Conservation (phyloP, 2,329 filamentous ascomycete genomes). For the Colletotrichum sp. region DNA sequence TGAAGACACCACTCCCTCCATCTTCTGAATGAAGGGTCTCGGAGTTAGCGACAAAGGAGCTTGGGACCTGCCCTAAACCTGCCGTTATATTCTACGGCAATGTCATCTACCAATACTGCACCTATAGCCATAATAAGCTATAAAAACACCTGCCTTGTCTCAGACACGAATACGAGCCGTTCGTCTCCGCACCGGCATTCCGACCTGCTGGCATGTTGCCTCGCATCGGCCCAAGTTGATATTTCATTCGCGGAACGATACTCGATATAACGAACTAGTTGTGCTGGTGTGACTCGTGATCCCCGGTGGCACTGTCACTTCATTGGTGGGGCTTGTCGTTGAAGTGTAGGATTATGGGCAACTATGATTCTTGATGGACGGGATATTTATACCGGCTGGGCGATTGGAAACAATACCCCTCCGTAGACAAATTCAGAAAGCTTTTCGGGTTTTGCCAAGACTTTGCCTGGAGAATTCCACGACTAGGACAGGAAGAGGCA, state of each 20-base stretch:
- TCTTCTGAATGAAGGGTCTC: fast-evolving
- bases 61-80: not conserved
- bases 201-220: not conserved
- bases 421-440: not conserved
- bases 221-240: not conserved
- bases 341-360: too few species aligned
- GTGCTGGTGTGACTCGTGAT: not conserved
- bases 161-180: not conserved
- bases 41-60: fast-evolving
- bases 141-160: not conserved
- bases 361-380: not conserved
- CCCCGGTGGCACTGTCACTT: fast-evolving
- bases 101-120: too few species aligned
- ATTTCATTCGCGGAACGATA: not conserved
- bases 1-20: not conserved
- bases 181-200: too few species aligned
- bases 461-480: not conserved
- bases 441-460: not conserved
- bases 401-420: not conserved
- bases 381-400: not conserved
- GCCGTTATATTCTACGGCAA: too few species aligned
- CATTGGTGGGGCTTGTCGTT: not conserved
- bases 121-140: too few species aligned
- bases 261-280: not conserved
- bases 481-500: not conserved